Evolutionary conservation across 2,329 filamentous ascomycete genomes (phyloP).

Genomic region (Orbilia javanica): DNA sequence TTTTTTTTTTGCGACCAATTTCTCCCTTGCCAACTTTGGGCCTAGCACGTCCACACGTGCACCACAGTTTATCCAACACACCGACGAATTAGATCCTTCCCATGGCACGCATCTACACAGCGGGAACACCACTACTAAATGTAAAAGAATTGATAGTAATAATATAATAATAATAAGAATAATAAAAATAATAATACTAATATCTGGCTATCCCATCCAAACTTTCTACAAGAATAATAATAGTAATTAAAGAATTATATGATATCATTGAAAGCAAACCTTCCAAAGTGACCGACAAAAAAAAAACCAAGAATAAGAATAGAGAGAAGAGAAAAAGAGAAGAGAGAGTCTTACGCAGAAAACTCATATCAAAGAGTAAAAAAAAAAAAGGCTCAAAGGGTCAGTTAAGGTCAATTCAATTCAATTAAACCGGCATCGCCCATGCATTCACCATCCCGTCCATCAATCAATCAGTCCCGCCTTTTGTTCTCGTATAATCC

Average conservation of each 20-base stretch:
- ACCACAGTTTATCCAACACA: too few species aligned
- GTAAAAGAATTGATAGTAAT: neutral
- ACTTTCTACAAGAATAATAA: slow-evolving; percentile 18
- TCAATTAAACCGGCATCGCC: slow-evolving; percentile 20
- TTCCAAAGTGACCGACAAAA: neutral
- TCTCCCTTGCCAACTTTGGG: too few species aligned
- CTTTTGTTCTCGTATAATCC: slow-evolving; percentile 4
- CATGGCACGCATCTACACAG: too few species aligned
- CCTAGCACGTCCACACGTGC: too few species aligned
- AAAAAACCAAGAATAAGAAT: neutral
- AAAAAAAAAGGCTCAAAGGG: too few species aligned
- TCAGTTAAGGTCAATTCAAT: neutral
- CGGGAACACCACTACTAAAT: too few species aligned
- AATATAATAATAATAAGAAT: slow-evolving; percentile 7
- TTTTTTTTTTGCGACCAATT: too few species aligned
- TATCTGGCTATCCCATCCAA: slow-evolving; percentile 16
- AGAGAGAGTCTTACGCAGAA: slow-evolving; percentile 21
- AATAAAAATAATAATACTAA: neutral
- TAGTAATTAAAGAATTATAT: slow-evolving; percentile 9
- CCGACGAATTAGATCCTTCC: too few species aligned
- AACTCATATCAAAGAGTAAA: slow-evolving; percentile 1
- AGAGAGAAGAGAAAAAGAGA: neutral
- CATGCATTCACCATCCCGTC: neutral
- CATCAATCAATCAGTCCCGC: slow-evolving; percentile 2
- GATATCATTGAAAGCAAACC: neutral